These are phyloP conservation scores for Epicoccum sorghinum DNA, from an alignment of 2,329 filamentous ascomycete genomes.

Conservation along the genomic window DNA sequence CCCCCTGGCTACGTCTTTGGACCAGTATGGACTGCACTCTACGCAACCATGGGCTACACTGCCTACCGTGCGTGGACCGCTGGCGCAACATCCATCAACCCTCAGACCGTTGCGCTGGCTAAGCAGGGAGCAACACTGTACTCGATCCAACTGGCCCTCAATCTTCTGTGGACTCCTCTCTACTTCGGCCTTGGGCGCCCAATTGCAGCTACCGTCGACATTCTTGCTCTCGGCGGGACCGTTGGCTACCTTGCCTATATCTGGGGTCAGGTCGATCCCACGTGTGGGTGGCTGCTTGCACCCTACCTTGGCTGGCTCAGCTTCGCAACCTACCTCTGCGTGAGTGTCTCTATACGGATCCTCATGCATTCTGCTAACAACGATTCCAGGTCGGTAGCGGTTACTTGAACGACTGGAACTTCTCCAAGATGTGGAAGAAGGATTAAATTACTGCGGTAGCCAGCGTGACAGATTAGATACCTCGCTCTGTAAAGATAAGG, in stretches of 20 bases:
- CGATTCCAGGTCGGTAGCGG: constrained; percentile 40
- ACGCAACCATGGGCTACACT: constrained; percentile 83
- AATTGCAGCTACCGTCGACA: constrained; percentile 75
- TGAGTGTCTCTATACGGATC: constrained; percentile 33
- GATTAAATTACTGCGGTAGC: constrained; percentile 15
- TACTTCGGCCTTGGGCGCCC: constrained; percentile 84
- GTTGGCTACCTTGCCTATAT: constrained; percentile 72
- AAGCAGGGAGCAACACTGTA: constrained; percentile 79
- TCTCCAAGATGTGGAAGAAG: constrained; percentile 35
- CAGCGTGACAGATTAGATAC: neutral
- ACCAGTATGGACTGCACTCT: constrained; percentile 64
- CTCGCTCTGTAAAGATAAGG: no score
- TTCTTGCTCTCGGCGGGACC: constrained; percentile 74
- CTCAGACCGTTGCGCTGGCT: constrained; percentile 61
- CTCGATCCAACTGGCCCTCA: constrained; percentile 82
- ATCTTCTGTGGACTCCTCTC: constrained; percentile 88
- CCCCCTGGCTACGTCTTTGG: constrained; percentile 65
- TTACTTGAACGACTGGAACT: constrained; percentile 50
- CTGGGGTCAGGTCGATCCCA: constrained; percentile 75
- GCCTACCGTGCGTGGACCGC: constrained; percentile 75
- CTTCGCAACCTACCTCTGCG: constrained; percentile 86
- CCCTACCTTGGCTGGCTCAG: constrained; percentile 87
- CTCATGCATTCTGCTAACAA: constrained; percentile 17
- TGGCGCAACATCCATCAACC: constrained; percentile 62
- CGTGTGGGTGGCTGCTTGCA: constrained; percentile 74